These are phyloP conservation scores for Corylus heterophylla DNA, from an alignment of 306 rosid genomes.

Conservation along the genomic window DNA sequence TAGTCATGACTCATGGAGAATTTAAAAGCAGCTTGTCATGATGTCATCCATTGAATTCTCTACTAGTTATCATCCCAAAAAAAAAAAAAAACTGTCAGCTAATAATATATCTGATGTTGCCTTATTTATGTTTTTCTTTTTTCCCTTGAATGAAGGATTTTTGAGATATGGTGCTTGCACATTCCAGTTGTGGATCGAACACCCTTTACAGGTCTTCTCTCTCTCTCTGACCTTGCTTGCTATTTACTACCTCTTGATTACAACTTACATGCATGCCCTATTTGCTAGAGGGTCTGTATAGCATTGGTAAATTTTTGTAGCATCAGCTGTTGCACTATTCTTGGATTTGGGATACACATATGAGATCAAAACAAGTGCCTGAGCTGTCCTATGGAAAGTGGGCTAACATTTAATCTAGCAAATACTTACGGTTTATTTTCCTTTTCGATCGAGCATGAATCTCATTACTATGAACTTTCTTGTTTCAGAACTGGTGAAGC, in stretches of 20 bases:
- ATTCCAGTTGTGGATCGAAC: conserved; percentile 80
- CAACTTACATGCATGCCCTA: background rate
- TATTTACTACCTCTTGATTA: background rate
- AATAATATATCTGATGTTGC: background rate
- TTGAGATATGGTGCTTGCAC: conserved; percentile 89
- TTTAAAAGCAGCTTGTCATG: conserved; percentile 2
- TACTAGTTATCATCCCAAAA: background rate
- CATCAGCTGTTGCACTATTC: conserved; percentile 1
- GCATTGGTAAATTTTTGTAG: background rate
- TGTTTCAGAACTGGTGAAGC: conserved; percentile 66
- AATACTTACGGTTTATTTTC: background rate
- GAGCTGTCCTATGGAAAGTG: background rate
- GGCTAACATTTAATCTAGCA: background rate
- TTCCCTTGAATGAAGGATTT: conserved; percentile 54
- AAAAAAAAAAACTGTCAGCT: background rate
- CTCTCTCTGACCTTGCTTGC: background rate
- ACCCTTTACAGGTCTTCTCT: conserved; percentile 55
- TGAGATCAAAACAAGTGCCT: background rate
- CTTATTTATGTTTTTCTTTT: conserved; percentile 14
- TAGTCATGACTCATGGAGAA: conserved; percentile 1
- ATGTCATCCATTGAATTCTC: background rate
- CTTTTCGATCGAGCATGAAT: background rate
- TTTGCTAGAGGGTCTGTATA: background rate
- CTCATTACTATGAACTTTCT: conserved; percentile 5
- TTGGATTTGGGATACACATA: background rate